phyloP scores from a whole-genome alignment of 148 eudicot genomes.

The Nepenthes mirabilis region DNA sequence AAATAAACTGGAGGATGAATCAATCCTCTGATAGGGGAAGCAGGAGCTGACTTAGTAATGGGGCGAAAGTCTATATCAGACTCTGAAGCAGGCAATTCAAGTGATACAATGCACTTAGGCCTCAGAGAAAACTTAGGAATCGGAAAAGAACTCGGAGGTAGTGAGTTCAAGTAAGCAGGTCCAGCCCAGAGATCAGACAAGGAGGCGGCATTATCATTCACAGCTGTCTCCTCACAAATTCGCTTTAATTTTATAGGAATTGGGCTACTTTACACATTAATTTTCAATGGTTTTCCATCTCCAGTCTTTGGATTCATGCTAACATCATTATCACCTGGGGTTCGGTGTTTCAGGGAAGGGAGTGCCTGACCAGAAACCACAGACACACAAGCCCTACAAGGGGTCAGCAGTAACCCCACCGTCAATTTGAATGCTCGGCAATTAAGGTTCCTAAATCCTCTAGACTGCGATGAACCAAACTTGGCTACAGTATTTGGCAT shows the following conservation, averaged over 20 bases:
- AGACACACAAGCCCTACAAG: conserved; percentile 19
- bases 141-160: conserved; percentile 86
- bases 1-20: conserved; percentile 18
- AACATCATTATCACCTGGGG: conserved; percentile 14
- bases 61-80: conserved; percentile 43
- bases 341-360: conserved; percentile 34
- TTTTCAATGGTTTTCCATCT: conserved; percentile 16
- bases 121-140: conserved; percentile 67
- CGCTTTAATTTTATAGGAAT: conserved; percentile 32
- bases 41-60: conserved; percentile 77
- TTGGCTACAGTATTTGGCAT: conserved; percentile 19
- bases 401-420: conserved; percentile 39
- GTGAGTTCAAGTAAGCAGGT: conserved; percentile 82
- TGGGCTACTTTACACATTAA: conserved; percentile 27
- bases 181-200: conserved; percentile 85
- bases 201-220: conserved; percentile 12
- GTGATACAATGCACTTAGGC: conserved; percentile 64
- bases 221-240: conserved; percentile 12
- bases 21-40: conserved; percentile 61
- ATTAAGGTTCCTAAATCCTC: conserved; percentile 40
- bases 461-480: conserved; percentile 29
- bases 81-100: conserved; percentile 47
- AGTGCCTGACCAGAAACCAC: conserved; percentile 24
- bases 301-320: conserved; percentile 12
- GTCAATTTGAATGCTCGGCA: conserved; percentile 62